Base-by-base conservation (phyloP, 2,329 filamentous ascomycete genomes). In the Verticillium albo-atrum region DNA sequence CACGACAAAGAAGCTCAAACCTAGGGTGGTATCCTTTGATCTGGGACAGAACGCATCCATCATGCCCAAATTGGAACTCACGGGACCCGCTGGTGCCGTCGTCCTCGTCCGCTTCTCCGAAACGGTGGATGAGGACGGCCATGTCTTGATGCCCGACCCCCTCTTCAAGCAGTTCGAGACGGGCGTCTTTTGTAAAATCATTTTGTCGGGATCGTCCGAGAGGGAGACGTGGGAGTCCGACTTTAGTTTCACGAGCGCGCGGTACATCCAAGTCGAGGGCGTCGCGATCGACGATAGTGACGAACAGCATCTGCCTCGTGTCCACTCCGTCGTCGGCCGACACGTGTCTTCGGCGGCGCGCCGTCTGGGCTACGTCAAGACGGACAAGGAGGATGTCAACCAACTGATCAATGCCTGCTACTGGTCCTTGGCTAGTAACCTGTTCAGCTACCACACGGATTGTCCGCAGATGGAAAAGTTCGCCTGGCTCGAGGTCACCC, bases 391-490 rank as follows among this genome's bases (percentile, higher is more conserved):
- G 25, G 75, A 77, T 55, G 71, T 73, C 30, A 77, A 77, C 54
- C 67, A 70, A n/a, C 62, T 77, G 2, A 73, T 77, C 53, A 76
- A 75, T 25, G 76, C 76, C 35, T 76, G 74, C 50, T 74, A 78
- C 59, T 79, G 77, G 76, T 74, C 75, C 1, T 79, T 78, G 54
- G 70, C 68, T 42, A 72, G 69, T 53, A 77, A 77, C 61, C 67
- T 77, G 17, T 77, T 77, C 62, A 77, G 74, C 58, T 80, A 79
- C 64, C 78, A 80, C 60, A 80, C 78, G 2, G 77, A 80, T 62
- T 78, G 76, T 58, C 75, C 75, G 6, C 75, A 77, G 61, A 76
- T 78, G 34, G 75, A 80, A 63, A 80, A 80, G 60, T 80, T 80
- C 50, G 77, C 75, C 1, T 80, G 78, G 77, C 71, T 79, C 0